Conservation (phyloP, 1,284 basidiomycete species). For the Cryptococcus depauperatus region DNA sequence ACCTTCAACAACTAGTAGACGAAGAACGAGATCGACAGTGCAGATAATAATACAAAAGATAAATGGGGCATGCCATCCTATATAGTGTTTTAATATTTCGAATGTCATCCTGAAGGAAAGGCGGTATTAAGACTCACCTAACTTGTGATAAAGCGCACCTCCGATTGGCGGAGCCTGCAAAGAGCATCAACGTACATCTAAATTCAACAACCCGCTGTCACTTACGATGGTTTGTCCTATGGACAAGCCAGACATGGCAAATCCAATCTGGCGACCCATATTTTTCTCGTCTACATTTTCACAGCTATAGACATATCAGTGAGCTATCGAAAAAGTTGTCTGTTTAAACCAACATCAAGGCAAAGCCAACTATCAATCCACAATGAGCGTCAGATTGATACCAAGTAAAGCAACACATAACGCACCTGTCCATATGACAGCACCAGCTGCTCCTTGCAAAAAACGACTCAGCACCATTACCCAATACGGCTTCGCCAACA, state of each 20-base stretch:
- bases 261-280: slow-evolving; percentile 61
- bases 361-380: slow-evolving; percentile 10
- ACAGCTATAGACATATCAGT: slow-evolving; percentile 47
- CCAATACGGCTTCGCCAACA: slow-evolving; percentile 63
- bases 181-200: too few relatives aligned
- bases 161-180: slow-evolving; percentile 55
- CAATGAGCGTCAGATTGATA: too few relatives aligned
- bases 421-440: slow-evolving; percentile 68
- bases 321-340: not conserved
- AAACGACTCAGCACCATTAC: slow-evolving; percentile 64
- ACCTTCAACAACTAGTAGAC: slow-evolving; percentile 48
- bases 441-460: slow-evolving; percentile 63
- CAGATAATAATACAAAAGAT: slow-evolving; percentile 59
- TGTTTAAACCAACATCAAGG: slow-evolving; percentile 15
- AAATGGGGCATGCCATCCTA: slow-evolving; percentile 66
- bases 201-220: too few relatives aligned
- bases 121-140: too few relatives aligned
- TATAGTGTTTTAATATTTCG: too few relatives aligned
- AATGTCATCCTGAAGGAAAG: too few relatives aligned
- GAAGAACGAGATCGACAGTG: slow-evolving; percentile 54
- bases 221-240: slow-evolving; percentile 47
- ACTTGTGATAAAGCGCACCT: slow-evolving; percentile 56
- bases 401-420: slow-evolving; percentile 25
- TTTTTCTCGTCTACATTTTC: slow-evolving; percentile 57
- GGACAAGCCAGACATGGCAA: slow-evolving; percentile 62